phyloP scores from a whole-genome alignment of 495 filamentous ascomycete species.

The Usnea hakonensis region DNA sequence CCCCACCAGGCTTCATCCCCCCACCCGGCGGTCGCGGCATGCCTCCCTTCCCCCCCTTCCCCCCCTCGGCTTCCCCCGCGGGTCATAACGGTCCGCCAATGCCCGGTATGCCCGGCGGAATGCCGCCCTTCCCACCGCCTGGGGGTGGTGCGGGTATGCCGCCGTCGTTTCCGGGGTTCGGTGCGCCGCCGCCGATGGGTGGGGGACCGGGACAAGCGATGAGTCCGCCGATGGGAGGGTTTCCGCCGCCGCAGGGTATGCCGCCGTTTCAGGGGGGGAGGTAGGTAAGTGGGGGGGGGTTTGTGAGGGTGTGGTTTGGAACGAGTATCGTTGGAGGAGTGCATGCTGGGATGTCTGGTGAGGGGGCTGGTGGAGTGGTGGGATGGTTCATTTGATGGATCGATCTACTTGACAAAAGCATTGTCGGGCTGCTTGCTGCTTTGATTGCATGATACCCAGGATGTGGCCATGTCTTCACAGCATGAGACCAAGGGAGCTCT shows the following conservation, averaged over 20 bases:
- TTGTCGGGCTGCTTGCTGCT: neutral
- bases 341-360: neutral
- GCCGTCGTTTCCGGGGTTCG: constrained; percentile 42
- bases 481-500: neutral
- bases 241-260: constrained; percentile 17
- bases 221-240: constrained; percentile 26
- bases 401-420: neutral
- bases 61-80: constrained; percentile 31
- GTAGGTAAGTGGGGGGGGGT: neutral
- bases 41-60: constrained; percentile 58
- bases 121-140: constrained; percentile 61
- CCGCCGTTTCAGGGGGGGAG: constrained; percentile 3
- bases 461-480: neutral
- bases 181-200: constrained; percentile 30
- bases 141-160: constrained; percentile 50
- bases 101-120: constrained; percentile 31
- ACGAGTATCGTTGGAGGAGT: neutral
- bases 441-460: constrained; percentile 1
- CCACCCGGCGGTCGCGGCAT: constrained; percentile 54
- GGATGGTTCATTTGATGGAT: neutral
- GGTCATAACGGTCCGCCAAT: constrained; percentile 30
- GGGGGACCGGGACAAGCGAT: constrained; percentile 27
- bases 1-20: constrained; percentile 35
- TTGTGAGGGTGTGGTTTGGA: neutral
- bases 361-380: neutral